Base-by-base conservation (phyloP, 192 early-diverging fungal genomes). In the Coemansia sp. region DNA sequence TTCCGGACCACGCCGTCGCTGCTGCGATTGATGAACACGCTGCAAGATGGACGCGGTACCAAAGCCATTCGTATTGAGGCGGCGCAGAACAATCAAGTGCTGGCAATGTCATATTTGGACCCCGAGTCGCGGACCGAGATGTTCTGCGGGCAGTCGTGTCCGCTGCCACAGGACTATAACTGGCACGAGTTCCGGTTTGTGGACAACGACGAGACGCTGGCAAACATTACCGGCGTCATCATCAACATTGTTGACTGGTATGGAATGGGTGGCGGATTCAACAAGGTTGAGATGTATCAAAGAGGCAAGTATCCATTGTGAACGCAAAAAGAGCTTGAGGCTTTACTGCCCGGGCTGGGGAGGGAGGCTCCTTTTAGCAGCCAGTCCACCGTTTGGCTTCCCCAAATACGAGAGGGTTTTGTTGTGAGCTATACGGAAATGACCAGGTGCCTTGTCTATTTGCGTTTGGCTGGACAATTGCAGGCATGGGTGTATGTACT, bases 51-150 rank as follows among this genome's bases (percentile, higher is more conserved):
- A 19, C 78, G 87, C 43, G 89, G 87, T 57, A 89, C 91, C 45
- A 83, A 88, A 39, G 57, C 72, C 21, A 91, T 92, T 65, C 83
- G 87, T n/a, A 61, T 91, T 25, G 80, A 88, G 69, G 82, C 86
- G 10, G 78, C 73, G 21, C 67, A 81, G 2, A 75, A 81, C 15
- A 86, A 90, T 65, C 68, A 77, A 57, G 74, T 73, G 29, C 64
- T 89, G 41, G 72, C 84, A 45, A 70, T 92, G 49, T 82, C 85
- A 3, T 92, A 91, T 45, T 59, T 87, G 7, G 89, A 92, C 52
- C 86, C 84, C 14, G 29, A 41, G n/a, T 83, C 86, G 0, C 60
- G 70, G 15, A 29, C 70, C 15, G 67, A 74, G 5, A 23, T 43
- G 21, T 64, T 70, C 21, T 84, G 82, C 72, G 53, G 55, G 32